A percentile compares a stretch with the other conserved stretches of the same genome.
phyloP scores from a whole-genome alignment of 495 filamentous ascomycete genomes.

The Polyplosphaeria fusca region DNA sequence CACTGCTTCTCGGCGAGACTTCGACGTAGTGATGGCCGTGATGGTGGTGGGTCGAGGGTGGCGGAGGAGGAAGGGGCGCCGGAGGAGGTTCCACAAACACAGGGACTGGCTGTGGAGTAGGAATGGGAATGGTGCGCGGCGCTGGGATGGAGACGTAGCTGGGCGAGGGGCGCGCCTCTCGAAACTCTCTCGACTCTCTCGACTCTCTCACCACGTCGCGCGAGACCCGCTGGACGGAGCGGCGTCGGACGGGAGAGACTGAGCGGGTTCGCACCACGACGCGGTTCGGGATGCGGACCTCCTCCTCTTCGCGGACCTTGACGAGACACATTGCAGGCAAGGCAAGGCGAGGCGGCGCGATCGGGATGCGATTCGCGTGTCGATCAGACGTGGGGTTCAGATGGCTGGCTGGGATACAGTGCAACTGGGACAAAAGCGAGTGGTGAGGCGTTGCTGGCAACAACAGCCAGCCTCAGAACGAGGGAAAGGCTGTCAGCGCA shows the following conservation, averaged over 20 bases:
- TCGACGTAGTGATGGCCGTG: conserved; percentile 37
- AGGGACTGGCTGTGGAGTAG: conserved; percentile 37
- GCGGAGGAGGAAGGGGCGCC: conserved; percentile 21
- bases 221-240: conserved; percentile 21
- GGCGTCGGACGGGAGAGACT: conserved; percentile 14
- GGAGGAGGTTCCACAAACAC: conserved; percentile 31
- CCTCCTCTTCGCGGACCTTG: conserved; percentile 41
- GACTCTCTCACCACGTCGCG: conserved; percentile 20
- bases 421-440: background rate
- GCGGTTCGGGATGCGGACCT: conserved; percentile 33
- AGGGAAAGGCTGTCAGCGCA: background rate
- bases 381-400: conserved; percentile 15
- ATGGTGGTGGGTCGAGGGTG: conserved; percentile 3
- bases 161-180: conserved; percentile 33
- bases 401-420: too few relatives aligned
- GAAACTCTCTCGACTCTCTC: too few relatives aligned
- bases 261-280: conserved; percentile 18
- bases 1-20: conserved; percentile 35
- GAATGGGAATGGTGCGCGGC: conserved; percentile 25
- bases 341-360: conserved; percentile 5
- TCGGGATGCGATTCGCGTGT: conserved; percentile 24
- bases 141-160: conserved; percentile 23
- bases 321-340: conserved; percentile 40
- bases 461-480: background rate
- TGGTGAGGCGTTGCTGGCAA: background rate